Conservation (phyloP, 1,284 basidiomycete species). For the Clitocybe nebularis region DNA sequence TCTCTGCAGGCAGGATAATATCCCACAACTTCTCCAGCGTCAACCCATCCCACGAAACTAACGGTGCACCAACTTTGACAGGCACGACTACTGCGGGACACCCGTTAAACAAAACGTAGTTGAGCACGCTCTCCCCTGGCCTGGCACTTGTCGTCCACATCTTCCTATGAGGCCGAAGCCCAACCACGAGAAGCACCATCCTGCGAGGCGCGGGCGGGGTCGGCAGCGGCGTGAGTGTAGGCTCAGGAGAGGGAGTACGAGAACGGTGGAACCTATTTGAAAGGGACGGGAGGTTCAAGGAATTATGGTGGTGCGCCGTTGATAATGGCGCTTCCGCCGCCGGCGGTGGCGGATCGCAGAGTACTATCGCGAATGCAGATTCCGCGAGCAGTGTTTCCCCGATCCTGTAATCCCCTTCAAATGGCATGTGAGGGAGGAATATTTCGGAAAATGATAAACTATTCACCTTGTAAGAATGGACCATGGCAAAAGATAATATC, state of each 20-base stretch:
- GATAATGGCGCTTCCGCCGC: conserved; percentile 11
- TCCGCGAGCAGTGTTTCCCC: conserved; percentile 56
- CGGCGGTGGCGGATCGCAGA: conserved; percentile 33
- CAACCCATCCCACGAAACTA: conserved; percentile 58
- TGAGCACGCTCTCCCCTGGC: conserved; percentile 57
- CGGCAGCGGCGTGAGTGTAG: conserved; percentile 38
- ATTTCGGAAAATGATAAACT: not conserved
- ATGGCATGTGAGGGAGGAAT: conserved; percentile 5
- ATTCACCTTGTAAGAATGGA: conserved; percentile 51
- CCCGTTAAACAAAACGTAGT: conserved; percentile 58
- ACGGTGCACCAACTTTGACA: conserved; percentile 53
- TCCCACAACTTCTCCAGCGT: conserved; percentile 58
- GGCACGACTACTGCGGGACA: conserved; percentile 59
- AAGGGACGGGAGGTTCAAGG: conserved; percentile 27
- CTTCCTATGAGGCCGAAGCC: conserved; percentile 55
- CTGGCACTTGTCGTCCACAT: conserved; percentile 57
- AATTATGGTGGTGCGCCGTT: conserved; percentile 16
- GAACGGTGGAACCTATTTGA: conserved; percentile 44
- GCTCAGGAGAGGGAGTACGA: conserved; percentile 47
- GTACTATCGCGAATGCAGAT: conserved; percentile 46
- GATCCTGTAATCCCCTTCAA: conserved; percentile 52
- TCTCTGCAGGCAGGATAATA: conserved; percentile 37
- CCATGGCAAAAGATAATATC: conserved; percentile 67
- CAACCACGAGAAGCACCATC: conserved; percentile 51
- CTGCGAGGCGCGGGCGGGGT: conserved; percentile 44